Percentiles rank a stretch among this genome's conserved stretches.
Evolutionary conservation across 495 filamentous ascomycete species (phyloP).

Genomic region (Aspergillus conjunctus): DNA sequence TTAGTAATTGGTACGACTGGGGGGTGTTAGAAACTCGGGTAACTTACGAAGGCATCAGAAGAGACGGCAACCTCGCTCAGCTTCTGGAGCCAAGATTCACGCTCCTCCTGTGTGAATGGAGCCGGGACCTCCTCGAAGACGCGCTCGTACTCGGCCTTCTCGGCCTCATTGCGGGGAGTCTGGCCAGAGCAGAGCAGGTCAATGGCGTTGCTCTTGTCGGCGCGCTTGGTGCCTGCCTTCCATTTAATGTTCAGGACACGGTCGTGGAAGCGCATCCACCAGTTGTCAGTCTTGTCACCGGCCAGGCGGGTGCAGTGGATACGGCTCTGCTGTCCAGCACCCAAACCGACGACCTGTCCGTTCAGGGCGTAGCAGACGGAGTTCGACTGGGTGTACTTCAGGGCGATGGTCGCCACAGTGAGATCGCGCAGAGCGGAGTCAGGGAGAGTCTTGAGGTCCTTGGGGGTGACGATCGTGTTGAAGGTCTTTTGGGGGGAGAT

Average conservation of each 20-base stretch:
- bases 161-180: constrained; percentile 73
- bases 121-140: constrained; percentile 90
- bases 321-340: constrained; percentile 93
- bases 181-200: constrained; percentile 89
- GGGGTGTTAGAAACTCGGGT: not conserved
- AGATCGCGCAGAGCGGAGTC: constrained; percentile 85
- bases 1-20: constrained; percentile 1
- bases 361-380: constrained; percentile 97
- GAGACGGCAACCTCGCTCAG: constrained; percentile 81
- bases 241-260: constrained; percentile 84
- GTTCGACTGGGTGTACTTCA: constrained; percentile 98
- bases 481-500: constrained; percentile 85
- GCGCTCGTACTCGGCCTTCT: constrained; percentile 82
- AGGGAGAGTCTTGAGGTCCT: constrained; percentile 69
- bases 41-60: constrained; percentile 84
- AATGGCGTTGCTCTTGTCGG: constrained; percentile 98
- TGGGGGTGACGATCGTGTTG: constrained; percentile 78
- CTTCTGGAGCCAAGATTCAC: constrained; percentile 78
- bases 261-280: constrained; percentile 98
- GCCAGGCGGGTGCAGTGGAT: constrained; percentile 98
- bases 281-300: constrained; percentile 99
- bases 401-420: constrained; percentile 91
- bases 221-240: constrained; percentile 94
- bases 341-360: constrained; percentile 90
- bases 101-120: constrained; percentile 81